Base-by-base conservation (phyloP, 148 eudicot species). In the Limonium bicolor region DNA sequence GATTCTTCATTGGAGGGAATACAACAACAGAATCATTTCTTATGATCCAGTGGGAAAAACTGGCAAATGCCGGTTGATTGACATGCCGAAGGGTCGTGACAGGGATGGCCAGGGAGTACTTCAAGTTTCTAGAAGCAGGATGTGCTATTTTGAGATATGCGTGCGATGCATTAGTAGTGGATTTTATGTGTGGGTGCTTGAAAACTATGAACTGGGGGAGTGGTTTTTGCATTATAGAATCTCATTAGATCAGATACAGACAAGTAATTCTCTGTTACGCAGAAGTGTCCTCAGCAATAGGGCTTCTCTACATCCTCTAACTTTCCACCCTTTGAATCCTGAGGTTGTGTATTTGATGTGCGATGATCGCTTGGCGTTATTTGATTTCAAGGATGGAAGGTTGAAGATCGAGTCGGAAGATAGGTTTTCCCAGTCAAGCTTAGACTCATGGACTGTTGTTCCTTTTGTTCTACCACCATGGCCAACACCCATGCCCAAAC, bases 1-100 rank as follows among this genome's bases (percentile, higher is more conserved):
- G 1, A 50, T 50, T 15, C 54, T 50, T 24, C 54, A 50, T 7
- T 50, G 54, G 54, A 50, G 54, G 14, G 54, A 50, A 15, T 50
- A 50, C 31, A 50, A 50, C 19, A 50, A 50, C 31, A 22, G 54
- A 36, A 50, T 50, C 54, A 35, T 50, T n/a, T 41, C 54, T 7
- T 50, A 24, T 17, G 30, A 50, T 37, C 20, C 31, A 5, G 36
- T 7, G 18, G 13, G 7, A 0, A 33, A 50, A 19, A 24, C 19
- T 6, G 20, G 36, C 1, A 1, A 34, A 36, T 50, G 54, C 16
- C 54, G 42, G 5, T 16, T 50, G 54, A 27, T 50, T 4, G 54
- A 35, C 14, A 50, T 50, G 54, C 54, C 54, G 4, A 50, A 15
- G 16, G 40, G 24, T 14, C 41, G 54, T 5, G 54, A 35, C 14